Base-by-base conservation (phyloP, 495 filamentous ascomycete genomes). In the Hypoxylon crocopeplum region DNA sequence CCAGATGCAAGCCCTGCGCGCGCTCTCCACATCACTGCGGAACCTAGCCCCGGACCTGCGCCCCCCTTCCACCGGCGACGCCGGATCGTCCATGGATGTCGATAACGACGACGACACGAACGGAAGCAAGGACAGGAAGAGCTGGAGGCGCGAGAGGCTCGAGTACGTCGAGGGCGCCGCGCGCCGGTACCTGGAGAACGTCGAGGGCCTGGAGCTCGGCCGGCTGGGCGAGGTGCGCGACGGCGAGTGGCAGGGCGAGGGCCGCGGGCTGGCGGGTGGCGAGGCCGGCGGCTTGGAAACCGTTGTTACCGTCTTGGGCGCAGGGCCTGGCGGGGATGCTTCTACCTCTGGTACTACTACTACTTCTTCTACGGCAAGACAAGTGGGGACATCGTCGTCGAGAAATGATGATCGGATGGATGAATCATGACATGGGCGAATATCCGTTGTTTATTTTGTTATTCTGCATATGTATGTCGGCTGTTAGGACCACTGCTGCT, bases 81-180 rank as follows among this genome's bases (percentile, higher is more conserved):
- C 19, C 24, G 51, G n/a, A n/a, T 34, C 8, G 4, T 4, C 24
- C 24, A 8, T 27, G 24, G 13, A 38, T 38, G 12, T 5, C 32
- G 32, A 7, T 10, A 13, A 34, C 3, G 32, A 34, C 32, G 32
- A 34, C 5, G 32, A n/a, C 16, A 68, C 68, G 5, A 59, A 63
- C 5, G 39, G 15, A 15, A 34, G 48, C 50, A 64, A 21, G 62
- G 55, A 67, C 11, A 17, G 48, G 52, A 80, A 75, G 70, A 77
- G 58, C 46, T 84, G 70, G 80, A 67, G 70, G 75, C 82, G 75
- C 75, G 74, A 90, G 66, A 73, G 91, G 56, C 75, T 84, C 44
- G 83, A 87, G 59, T 95, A 94, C 72, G 86, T 94, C 38, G 91
- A 95, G 73, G 79, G 79, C 48, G 82, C 90, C 52, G 79, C 83